A percentile compares a stretch with the other conserved stretches of the same genome.
Evolutionary conservation across 345 rosid genomes (phyloP).

Genomic region (Chamaenerion angustifolium): DNA sequence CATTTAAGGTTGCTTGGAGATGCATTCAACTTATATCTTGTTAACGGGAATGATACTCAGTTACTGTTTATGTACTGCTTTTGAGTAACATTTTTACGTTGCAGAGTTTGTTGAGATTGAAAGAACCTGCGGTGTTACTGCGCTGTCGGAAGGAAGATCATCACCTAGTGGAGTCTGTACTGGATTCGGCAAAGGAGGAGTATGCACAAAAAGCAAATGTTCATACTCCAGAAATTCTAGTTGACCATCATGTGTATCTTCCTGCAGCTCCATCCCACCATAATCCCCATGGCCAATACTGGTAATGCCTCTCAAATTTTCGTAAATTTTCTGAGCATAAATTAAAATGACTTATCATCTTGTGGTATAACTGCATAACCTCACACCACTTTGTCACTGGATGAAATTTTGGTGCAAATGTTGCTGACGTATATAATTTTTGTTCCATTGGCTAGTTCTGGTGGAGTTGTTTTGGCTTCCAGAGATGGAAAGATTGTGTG

Average conservation of each 20-base stretch:
- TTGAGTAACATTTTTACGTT: slow-evolving; percentile 1
- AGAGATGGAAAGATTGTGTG: slow-evolving; percentile 91
- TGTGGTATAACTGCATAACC: no score
- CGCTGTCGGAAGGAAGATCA: slow-evolving; percentile 4
- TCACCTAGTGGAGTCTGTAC: slow-evolving; percentile 1
- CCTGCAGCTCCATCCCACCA: slow-evolving; percentile 78
- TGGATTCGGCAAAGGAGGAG: slow-evolving; percentile 5
- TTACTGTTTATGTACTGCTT: no score
- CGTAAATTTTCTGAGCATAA: no score
- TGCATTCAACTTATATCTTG: no score
- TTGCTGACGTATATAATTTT: no score
- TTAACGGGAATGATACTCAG: no score
- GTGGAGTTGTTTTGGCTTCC: slow-evolving; percentile 96
- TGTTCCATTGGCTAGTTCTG: slow-evolving; percentile 31
- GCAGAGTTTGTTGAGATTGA: slow-evolving; percentile 85
- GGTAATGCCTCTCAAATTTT: slow-evolving; percentile 26
- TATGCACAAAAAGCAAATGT: slow-evolving; percentile 35
- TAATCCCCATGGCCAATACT: slow-evolving; percentile 58
- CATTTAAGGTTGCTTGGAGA: no score
- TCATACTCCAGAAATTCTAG: slow-evolving; percentile 62
- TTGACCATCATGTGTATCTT: slow-evolving; percentile 54
- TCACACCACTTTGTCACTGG: no score
- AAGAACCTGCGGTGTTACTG: slow-evolving; percentile 65
- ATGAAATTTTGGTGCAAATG: no score
- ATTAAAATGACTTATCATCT: no score